Evolutionary conservation across 2,329 filamentous ascomycete genomes (phyloP).

Genomic region (Phaeosphaeriaceae sp.): DNA sequence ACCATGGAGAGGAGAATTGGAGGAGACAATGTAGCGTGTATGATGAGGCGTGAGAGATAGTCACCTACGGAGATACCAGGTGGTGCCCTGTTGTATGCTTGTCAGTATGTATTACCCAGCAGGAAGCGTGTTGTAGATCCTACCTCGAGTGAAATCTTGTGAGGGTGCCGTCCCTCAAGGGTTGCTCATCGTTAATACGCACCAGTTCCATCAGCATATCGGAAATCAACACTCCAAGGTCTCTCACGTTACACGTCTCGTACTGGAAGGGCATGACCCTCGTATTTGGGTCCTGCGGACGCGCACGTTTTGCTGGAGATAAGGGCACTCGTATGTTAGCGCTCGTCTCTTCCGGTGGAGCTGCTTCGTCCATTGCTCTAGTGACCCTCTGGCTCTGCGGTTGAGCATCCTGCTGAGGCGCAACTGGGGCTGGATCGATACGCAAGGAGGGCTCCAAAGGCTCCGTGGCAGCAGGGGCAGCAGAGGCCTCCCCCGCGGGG

Average conservation of each 20-base stretch:
- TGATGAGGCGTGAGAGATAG: slow-evolving; percentile 89
- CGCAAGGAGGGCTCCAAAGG: slow-evolving; percentile 44
- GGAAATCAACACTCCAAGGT: slow-evolving; percentile 87
- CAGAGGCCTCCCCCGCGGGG: slow-evolving; percentile 40
- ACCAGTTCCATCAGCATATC: slow-evolving; percentile 97
- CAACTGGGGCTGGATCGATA: slow-evolving; percentile 38
- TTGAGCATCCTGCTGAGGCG: slow-evolving; percentile 26
- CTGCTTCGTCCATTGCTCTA: slow-evolving; percentile 15
- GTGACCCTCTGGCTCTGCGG: slow-evolving; percentile 12
- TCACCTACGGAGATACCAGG: slow-evolving; percentile 94
- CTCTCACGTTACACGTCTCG: slow-evolving; percentile 79
- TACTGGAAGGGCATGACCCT: slow-evolving; percentile 75
- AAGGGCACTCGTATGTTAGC: slow-evolving; percentile 21
- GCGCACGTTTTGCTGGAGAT: slow-evolving; percentile 42
- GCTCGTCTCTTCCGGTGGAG: slow-evolving; percentile 23
- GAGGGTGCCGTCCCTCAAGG: slow-evolving; percentile 81
- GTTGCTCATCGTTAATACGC: slow-evolving; percentile 86
- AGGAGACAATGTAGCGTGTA: slow-evolving; percentile 90
- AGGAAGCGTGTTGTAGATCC: slow-evolving; percentile 14
- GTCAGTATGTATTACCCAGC: slow-evolving; percentile 13
- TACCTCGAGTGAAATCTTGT: slow-evolving; percentile 96
- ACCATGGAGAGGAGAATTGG: slow-evolving; percentile 98
- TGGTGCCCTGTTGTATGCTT: slow-evolving; percentile 60
- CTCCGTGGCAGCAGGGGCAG: slow-evolving; percentile 39
- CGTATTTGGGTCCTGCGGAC: slow-evolving; percentile 49